Base-by-base conservation (phyloP, 345 rosid genomes). In the Lepidium didymum region DNA sequence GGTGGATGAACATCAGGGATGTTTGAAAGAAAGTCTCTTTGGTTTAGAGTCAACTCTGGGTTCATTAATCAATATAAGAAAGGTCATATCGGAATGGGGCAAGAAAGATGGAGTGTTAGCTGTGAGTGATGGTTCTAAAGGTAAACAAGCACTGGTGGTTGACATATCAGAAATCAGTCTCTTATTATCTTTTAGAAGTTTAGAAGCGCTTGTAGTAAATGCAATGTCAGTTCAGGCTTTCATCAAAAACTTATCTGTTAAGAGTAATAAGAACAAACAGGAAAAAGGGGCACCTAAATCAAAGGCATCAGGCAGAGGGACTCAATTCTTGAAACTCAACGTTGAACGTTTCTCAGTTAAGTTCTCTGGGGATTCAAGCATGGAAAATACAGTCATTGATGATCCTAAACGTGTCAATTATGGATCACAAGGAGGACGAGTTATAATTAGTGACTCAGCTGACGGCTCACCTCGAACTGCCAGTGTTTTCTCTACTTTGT, bases 341-440 rank as follows among this genome's bases (percentile, higher is more conserved):
- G 87, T 94, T 51, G 96, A 91, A 67, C 70, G 88, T 42, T 94
- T 91, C 76, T 87, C 87, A 45, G 78, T 94, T 27, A 91, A 81
- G 55, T 83, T 85, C 68, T 77, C 75, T 75, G 95, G 95, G 37
- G 87, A 91, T 2, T 74, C 87, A 12, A 77, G 67, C 76, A 56
- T 89, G 81, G 96, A 94, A 1, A 86, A 80, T 51, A 68, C 84
- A 68, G 83, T 77, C 77, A 80, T 91, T 69, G 86, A 78, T 10
- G 99, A 94, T 82, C 96, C 97, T 50, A 94, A 94, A 83, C 97
- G 91, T 71, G 95, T 94, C 62, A 91, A 91, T 76, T 91, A 88
- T 82, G 99, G 99, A 60, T 91, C 99, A 77, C 99, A 94, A 45
- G 97, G 99, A 79, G 99, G 95, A 45, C 84, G 80, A 72, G 80